Evolutionary conservation across 177 flowering plant genomes (phyloP).

Genomic region (Telopea speciosissima): DNA sequence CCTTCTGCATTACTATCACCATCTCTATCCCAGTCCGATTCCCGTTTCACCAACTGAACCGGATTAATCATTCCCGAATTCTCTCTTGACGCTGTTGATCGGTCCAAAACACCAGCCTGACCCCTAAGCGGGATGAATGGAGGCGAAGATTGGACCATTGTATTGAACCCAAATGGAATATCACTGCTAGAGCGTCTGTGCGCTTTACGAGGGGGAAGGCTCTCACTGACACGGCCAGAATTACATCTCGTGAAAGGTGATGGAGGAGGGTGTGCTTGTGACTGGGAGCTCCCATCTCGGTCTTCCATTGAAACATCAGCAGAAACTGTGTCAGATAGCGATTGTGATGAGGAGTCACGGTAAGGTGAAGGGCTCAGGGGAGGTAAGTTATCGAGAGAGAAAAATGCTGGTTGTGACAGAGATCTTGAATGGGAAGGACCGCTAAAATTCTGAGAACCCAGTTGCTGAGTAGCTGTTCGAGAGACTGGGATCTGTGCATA

Average conservation of each 20-base stretch:
- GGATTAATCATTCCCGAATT: conserved; percentile 31
- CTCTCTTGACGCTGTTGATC: conserved; percentile 28
- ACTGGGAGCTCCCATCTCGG: conserved; percentile 26
- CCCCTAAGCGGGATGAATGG: conserved; percentile 34
- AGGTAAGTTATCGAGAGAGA: conserved; percentile 63
- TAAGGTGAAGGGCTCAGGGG: conserved; percentile 62
- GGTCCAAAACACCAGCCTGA: conserved; percentile 26
- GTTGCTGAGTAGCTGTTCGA: conserved; percentile 22
- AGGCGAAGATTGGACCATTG: conserved; percentile 43
- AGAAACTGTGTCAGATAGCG: conserved; percentile 28
- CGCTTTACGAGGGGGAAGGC: conserved; percentile 63
- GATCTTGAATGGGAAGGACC: conserved; percentile 62
- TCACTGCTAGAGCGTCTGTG: conserved; percentile 87
- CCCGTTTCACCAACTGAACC: conserved; percentile 56
- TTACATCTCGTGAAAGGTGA: conserved; percentile 29
- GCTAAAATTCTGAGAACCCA: conserved; percentile 25
- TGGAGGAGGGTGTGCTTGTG: conserved; percentile 30
- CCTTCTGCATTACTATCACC: conserved; percentile 41
- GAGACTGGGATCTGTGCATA: conserved; percentile 38
- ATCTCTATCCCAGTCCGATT: conserved; percentile 48
- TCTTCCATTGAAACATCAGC: conserved; percentile 61
- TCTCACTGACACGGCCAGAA: conserved; percentile 29
- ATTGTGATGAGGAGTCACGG: conserved; percentile 28
- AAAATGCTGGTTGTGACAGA: conserved; percentile 67
- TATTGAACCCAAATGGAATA: conserved; percentile 53